Evolutionary conservation across 2,329 filamentous ascomycete genomes (phyloP).

Genomic region (Aspergillus melleus): DNA sequence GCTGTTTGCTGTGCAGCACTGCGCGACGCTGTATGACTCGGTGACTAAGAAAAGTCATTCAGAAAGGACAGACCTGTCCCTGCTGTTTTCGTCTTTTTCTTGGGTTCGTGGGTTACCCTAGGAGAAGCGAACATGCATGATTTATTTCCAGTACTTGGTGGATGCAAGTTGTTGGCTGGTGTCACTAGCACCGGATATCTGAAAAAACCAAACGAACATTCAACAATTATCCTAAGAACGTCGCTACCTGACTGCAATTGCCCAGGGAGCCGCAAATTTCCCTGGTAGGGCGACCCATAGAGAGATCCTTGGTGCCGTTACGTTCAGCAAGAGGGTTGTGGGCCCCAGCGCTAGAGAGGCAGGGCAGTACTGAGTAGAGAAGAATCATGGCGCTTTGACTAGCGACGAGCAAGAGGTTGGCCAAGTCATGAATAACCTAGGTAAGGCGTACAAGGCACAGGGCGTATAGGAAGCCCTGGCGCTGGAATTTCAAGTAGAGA

Average conservation of each 20-base stretch:
- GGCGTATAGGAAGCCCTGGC: not conserved
- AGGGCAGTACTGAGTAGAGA: not conserved
- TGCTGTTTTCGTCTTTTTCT: too few relatives aligned
- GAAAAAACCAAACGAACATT: conserved; percentile 51
- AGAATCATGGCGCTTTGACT: not conserved
- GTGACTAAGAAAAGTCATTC: too few relatives aligned
- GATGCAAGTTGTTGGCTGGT: conserved; percentile 50
- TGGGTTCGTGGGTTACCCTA: too few relatives aligned
- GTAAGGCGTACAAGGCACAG: not conserved
- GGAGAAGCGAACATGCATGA: not conserved
- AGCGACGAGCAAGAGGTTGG: not conserved
- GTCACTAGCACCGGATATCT: conserved; percentile 51
- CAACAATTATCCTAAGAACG: conserved; percentile 51
- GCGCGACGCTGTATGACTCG: too few relatives aligned
- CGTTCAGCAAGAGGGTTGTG: not conserved
- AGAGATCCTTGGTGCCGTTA: not conserved
- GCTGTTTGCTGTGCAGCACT: too few relatives aligned
- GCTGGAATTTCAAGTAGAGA: not conserved
- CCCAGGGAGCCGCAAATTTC: not conserved
- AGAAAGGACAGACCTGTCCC: too few relatives aligned
- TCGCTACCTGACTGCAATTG: conserved; percentile 42
- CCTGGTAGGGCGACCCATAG: not conserved
- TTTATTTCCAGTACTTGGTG: conserved; percentile 47
- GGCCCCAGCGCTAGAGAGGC: not conserved
- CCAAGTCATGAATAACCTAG: not conserved